Base-by-base conservation (phyloP, 768 basidiomycete genomes). In the Tricholoma furcatifolium region DNA sequence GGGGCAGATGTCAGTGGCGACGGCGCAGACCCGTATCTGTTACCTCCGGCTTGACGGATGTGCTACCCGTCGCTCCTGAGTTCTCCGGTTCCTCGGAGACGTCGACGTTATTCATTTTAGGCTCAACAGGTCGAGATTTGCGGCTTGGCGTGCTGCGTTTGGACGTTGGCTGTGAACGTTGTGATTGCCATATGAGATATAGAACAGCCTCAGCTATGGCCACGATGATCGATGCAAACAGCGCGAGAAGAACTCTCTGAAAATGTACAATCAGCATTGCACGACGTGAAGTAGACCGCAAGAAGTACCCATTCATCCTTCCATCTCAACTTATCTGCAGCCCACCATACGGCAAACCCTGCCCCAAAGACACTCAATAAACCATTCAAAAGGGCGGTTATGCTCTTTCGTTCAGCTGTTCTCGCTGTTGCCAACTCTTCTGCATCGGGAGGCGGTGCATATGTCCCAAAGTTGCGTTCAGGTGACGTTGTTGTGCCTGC, bases 401-500 rank as follows among this genome's bases (percentile, higher is more conserved):
- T 82, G 11, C 83, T 80, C 53, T 84, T 83, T 50, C 79, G 72
- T 53, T 92, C 88, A 39, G 75, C 75, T 21, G 70, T 67, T 47
- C 68, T 77, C 32, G 74, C 69, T 39, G 71, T 74, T 41, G 73
- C 75, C 12, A 79, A 63, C 51, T 78, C 71, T 56, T 81, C 77
- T 27, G 77, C 77, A 52, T 76, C 76, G 52, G 66, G 69, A 18
- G 74, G 76, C 20, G 73, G 76, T 4, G 62, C 53, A 59, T 83
- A 80, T 8, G 70, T 58, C 30, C 83, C 83, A 54, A 90, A 88
- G 32, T 76, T 82, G 49, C 86, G 80, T 53, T 88, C 83, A 18
- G 91, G 91, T 6, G 88, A 89, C n/a, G 90, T 85, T 40, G 77
- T 80, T 6, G 85, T 78, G 34, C 91, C 91, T 14, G 91, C 89